These are phyloP conservation scores for Gyromitra esculenta DNA, from an alignment of 2,329 filamentous ascomycete species.

Conservation along the genomic window DNA sequence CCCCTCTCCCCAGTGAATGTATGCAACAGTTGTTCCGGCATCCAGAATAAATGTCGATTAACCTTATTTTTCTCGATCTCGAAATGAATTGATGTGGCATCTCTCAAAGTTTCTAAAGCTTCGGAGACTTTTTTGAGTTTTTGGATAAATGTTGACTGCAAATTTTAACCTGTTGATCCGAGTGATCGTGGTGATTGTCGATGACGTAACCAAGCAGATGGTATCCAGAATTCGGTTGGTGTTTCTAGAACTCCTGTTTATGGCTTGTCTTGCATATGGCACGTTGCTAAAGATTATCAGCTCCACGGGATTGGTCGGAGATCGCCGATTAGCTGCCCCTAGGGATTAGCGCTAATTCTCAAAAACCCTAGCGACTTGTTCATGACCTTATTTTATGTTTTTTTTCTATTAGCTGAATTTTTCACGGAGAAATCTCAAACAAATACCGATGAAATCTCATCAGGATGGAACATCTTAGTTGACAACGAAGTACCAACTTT, in stretches of 20 bases:
- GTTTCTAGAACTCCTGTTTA: conserved; percentile 45
- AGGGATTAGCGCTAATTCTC: conserved; percentile 31
- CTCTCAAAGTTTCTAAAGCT: conserved; percentile 30
- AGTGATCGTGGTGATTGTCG: conserved; percentile 42
- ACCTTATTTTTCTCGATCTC: conserved; percentile 48
- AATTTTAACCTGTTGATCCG: conserved; percentile 44
- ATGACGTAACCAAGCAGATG: conserved; percentile 45
- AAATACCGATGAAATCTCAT: conserved; percentile 41
- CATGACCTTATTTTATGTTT: conserved; percentile 32
- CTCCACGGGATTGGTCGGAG: conserved; percentile 37
- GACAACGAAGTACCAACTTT: conserved; percentile 41
- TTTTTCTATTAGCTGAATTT: conserved; percentile 42
- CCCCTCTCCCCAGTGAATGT: conserved; percentile 8
- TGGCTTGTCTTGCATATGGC: conserved; percentile 44
- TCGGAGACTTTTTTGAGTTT: conserved; percentile 40
- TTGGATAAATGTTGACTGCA: conserved; percentile 33
- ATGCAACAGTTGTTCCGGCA: conserved; percentile 46
- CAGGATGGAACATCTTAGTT: conserved; percentile 36
- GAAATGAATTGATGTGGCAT: conserved; percentile 48
- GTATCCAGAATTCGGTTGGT: conserved; percentile 35
- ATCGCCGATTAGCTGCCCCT: conserved; percentile 38
- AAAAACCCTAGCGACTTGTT: conserved; percentile 19
- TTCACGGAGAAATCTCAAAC: conserved; percentile 47
- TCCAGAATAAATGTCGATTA: conserved; percentile 47
- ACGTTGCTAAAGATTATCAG: conserved; percentile 43